Evolutionary conservation across 495 filamentous ascomycete genomes (phyloP), one percentile per base, ranked within the genome.

Genomic region (Staphylotrichum tortipilum): DNA sequence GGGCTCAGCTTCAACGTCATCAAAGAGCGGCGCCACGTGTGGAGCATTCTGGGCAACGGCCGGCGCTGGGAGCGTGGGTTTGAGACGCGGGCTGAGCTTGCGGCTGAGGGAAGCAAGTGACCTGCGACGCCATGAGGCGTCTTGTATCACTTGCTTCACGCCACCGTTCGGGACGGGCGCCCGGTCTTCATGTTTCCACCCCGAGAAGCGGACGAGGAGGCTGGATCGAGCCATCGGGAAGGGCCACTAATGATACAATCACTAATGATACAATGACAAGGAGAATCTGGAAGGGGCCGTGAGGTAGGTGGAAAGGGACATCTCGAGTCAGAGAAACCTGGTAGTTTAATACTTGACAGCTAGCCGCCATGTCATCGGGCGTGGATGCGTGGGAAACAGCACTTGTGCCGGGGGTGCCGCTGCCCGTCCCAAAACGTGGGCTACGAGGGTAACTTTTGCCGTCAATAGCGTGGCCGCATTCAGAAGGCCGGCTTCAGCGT

Each of bases 21-120:
- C 29, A 17, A 17, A 7, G 11, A 39, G 23, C 5, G 26, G 15
- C 14, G 19, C 22, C 2, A 17, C 23, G 23, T 9, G 14, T 17
- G 39, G 39, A 0, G 23, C 37, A 14, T 17, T 18, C 14, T 19
- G 7, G 21, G 22, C 37, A 18, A 14, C 10, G n/a, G 29, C 7
- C 12, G 41, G 6, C 9, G 39, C 6, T 8, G 29, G 10, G 14
- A 17, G 7, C 21, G 12, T 7, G 9, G 6, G 43, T 24, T 12
- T 41, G 17, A 30, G 33, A 7, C n/a, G 7, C 7, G 29, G 23
- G 22, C 30, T 41, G 22, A 31, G 11, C 48, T 30, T 53, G 54
- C 57, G 36, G 33, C 30, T 45, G 31, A 57, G 49, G 10, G 57
- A 52, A 35, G 49, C 49, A 10, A 55, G 22, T 17, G 57, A 42